These are phyloP conservation scores for Lumnitzera racemosa DNA, from an alignment of 345 rosid genomes.

Conservation along the genomic window DNA sequence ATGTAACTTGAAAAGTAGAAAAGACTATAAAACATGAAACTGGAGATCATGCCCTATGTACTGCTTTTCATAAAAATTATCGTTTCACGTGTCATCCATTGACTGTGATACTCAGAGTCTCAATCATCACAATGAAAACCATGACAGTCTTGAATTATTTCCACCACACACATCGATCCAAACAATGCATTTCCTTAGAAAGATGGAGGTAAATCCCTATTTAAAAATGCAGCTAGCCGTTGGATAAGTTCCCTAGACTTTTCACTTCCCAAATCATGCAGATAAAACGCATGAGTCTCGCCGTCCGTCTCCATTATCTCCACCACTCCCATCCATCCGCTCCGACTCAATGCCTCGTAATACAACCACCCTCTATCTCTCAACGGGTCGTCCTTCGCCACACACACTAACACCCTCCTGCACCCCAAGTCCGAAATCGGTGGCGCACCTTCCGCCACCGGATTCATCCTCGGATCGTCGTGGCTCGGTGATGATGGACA, in stretches of 20 bases:
- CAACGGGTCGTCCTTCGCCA: constrained; percentile 46
- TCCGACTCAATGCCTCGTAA: constrained; percentile 24
- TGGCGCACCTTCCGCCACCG: constrained; percentile 28
- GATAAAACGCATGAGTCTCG: constrained; percentile 38
- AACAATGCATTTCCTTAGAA: no score
- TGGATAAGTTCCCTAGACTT: constrained; percentile 29
- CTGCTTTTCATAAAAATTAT: no score
- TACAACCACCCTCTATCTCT: constrained; percentile 42
- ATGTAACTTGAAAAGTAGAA: no score
- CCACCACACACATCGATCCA: no score
- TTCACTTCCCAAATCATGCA: constrained; percentile 17
- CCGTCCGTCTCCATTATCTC: constrained; percentile 35
- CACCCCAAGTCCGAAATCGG: constrained; percentile 33
- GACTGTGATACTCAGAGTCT: no score
- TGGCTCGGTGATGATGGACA: constrained; percentile 34
- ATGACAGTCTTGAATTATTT: no score
- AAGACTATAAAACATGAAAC: no score
- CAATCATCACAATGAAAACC: no score
- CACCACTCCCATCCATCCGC: constrained; percentile 44
- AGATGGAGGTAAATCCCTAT: constrained; percentile 12
- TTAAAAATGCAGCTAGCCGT: constrained; percentile 19
- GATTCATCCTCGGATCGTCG: constrained; percentile 57
- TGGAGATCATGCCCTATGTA: no score
- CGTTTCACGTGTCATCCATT: no score
- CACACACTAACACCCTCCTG: constrained; percentile 35